Conservation (phyloP, 768 basidiomycete genomes). For the Mrakia gelida region DNA sequence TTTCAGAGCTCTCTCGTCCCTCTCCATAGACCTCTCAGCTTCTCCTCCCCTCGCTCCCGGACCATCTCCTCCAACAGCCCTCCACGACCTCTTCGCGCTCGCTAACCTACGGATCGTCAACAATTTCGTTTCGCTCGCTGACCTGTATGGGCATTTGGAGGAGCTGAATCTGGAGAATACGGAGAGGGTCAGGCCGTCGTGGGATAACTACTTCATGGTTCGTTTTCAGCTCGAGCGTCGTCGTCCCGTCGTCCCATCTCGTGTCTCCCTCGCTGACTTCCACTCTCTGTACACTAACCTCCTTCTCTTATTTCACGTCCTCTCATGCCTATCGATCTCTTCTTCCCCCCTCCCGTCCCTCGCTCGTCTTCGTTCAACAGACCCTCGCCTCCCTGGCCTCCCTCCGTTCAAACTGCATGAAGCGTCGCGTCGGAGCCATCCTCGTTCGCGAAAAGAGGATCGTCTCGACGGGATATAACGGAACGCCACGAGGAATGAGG, state of each 20-base stretch:
- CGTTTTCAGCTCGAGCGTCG: constrained; percentile 32
- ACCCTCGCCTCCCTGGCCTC: constrained; percentile 77
- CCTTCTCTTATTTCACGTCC: too few relatives aligned
- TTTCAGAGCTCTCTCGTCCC: neutral
- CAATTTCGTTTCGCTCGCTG: constrained; percentile 36
- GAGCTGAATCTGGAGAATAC: constrained; percentile 63
- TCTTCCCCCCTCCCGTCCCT: neutral
- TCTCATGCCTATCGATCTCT: too few relatives aligned
- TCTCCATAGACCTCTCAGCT: neutral
- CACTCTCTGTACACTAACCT: too few relatives aligned
- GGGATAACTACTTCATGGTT: constrained; percentile 98
- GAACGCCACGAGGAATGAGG: constrained; percentile 79
- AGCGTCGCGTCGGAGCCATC: constrained; percentile 89
- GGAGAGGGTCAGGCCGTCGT: constrained; percentile 75
- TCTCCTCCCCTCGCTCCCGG: neutral
- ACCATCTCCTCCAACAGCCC: constrained; percentile 2
- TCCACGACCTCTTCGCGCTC: constrained; percentile 35
- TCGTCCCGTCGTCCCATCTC: neutral
- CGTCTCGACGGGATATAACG: constrained; percentile 68
- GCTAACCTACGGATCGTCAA: constrained; percentile 44
- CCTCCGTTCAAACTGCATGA: constrained; percentile 85
- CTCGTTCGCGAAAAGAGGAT: constrained; percentile 64
- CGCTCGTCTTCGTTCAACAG: neutral
- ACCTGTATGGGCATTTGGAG: constrained; percentile 62
- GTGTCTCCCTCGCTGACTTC: too few relatives aligned